Evolutionary conservation across 768 basidiomycete genomes (phyloP).

Genomic region (Macrolepiota fuliginosa): DNA sequence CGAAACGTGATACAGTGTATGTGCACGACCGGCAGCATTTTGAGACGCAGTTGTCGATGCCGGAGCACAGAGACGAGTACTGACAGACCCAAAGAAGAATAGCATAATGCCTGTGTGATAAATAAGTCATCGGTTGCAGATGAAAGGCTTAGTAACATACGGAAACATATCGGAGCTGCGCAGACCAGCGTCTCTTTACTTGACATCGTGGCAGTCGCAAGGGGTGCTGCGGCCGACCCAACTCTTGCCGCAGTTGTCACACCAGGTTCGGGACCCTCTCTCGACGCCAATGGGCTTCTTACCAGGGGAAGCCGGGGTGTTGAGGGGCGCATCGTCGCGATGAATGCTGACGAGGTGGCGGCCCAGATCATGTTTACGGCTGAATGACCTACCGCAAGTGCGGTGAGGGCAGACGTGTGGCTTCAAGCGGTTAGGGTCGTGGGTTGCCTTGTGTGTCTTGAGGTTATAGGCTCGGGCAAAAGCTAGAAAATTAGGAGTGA

Average conservation of each 20-base stretch:
- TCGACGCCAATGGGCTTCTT: constrained; percentile 68
- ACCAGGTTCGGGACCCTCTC: constrained; percentile 63
- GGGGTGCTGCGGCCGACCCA: constrained; percentile 51
- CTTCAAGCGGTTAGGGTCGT: constrained; percentile 89
- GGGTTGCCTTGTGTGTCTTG: constrained; percentile 94
- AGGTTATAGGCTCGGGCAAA: constrained; percentile 94
- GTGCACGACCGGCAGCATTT: constrained; percentile 39
- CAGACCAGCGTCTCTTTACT: constrained; percentile 34
- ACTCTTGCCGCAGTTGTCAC: constrained; percentile 71
- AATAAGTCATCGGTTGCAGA: background rate
- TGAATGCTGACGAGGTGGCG: constrained; percentile 88
- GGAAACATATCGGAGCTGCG: constrained; percentile 1
- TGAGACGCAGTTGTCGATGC: background rate
- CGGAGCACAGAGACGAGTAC: constrained; percentile 4
- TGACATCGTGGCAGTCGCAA: constrained; percentile 66
- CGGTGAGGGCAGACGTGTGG: constrained; percentile 86
- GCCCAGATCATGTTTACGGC: constrained; percentile 90
- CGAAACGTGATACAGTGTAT: constrained; percentile 64
- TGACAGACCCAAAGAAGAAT: constrained; percentile 31
- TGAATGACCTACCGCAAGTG: constrained; percentile 87
- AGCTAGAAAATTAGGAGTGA: constrained; percentile 39
- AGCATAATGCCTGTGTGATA: background rate
- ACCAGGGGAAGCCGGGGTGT: constrained; percentile 32
- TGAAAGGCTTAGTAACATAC: constrained; percentile 5
- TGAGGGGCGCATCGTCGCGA: constrained; percentile 57